A percentile compares a stretch with the other conserved stretches of the same genome.
These are phyloP conservation scores for Rosa hybrid DNA, from an alignment of 331 rosid species.

Conservation along the genomic window DNA sequence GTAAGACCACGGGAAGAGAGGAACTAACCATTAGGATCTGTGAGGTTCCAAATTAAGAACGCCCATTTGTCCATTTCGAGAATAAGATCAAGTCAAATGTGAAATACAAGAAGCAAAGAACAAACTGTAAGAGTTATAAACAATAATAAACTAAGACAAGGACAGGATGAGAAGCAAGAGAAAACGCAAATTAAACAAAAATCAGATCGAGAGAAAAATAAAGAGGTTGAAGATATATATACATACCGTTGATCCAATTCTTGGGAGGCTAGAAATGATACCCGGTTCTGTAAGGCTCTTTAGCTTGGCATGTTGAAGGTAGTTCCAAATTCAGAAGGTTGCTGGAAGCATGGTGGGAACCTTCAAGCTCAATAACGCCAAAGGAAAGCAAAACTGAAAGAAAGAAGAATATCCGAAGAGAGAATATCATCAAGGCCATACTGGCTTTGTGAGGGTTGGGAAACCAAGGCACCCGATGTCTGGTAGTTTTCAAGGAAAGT, in stretches of 20 bases:
- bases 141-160: neutral
- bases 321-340: constrained; percentile 30
- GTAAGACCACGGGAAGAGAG: neutral
- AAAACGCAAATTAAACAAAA: neutral
- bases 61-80: constrained; percentile 40
- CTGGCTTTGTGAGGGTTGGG: neutral
- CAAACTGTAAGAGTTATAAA: constrained; percentile 21
- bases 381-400: constrained; percentile 26
- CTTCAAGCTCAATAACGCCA: constrained; percentile 44
- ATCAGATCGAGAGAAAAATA: neutral
- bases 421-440: neutral
- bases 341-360: constrained; percentile 48
- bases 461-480: neutral
- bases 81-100: constrained; percentile 26
- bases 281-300: constrained; percentile 65
- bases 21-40: constrained; percentile 88
- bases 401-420: constrained; percentile 15
- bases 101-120: constrained; percentile 25
- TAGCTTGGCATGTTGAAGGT: constrained; percentile 24
- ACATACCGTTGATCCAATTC: constrained; percentile 79
- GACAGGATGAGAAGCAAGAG: neutral
- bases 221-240: neutral
- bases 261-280: constrained; percentile 79
- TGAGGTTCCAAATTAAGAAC: constrained; percentile 27
- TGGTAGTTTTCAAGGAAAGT: no score